Evolutionary conservation across 495 filamentous ascomycete genomes (phyloP), one percentile per base, ranked within the genome.

Genomic region (Penicilliopsis zonata): DNA sequence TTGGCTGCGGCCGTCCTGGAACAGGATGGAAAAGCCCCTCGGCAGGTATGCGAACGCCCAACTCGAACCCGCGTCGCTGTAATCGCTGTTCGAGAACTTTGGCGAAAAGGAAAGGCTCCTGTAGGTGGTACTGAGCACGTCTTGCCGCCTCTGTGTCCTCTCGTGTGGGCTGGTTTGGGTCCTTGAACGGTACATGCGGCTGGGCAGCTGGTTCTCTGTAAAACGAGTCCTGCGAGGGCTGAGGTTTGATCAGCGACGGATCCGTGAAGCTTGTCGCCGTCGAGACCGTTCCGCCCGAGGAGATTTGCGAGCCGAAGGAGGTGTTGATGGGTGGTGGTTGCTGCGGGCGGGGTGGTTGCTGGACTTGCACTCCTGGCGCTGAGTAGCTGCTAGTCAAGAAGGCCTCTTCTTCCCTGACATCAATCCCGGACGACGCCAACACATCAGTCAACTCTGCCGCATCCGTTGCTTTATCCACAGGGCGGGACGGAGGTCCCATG

Each of bases 401-500:
- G 24, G 80, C 77, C 40, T 88, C 83, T 49, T 94, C 86, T 47
- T 80, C 84, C 31, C 72, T 72, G 1, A 93, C 59, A 61, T 94
- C 81, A 36, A 94, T 78, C 30, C 83, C 86, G 14, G 84, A 80
- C 19, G 73, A 78, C 18, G 72, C 70, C 36, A 94, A 49, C 28
- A 86, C 76, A 63, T 94, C 86, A 29, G 70, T 77, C 30, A 85
- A 61, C 34, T 83, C 74, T 26, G 76, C 70, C 23, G 79, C 72
- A 52, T 84, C 85, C 0, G 65, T 66, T 0, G 76, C 71, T 36
- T 74, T 74, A 18, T 82, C 78, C 5, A 63, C 63, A 12, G 83
- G 80, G 31, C 76, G 80, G 20, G 74, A 76, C 1, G 86, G 86
- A 12, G 86, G 86, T 0, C 81, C 81, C 86, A 93, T 93, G 12